These are phyloP conservation scores for Pythium aristosporum DNA, from an alignment of 352 stramenopile genomes.

Conservation along the genomic window DNA sequence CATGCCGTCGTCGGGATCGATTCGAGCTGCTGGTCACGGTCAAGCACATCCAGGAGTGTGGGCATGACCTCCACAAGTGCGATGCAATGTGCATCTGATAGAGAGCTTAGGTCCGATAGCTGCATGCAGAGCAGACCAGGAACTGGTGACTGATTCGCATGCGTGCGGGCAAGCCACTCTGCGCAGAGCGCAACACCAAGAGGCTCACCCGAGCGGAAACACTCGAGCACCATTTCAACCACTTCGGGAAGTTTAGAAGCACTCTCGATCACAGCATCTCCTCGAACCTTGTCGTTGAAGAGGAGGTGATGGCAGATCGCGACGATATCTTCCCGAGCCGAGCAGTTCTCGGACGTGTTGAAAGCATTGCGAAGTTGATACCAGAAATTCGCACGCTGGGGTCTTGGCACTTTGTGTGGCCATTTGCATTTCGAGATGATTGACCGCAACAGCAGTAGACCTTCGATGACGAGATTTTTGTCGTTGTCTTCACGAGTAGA, in stretches of 20 bases:
- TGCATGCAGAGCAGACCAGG: background rate
- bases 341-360: no score
- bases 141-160: background rate
- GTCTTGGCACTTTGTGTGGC: background rate
- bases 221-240: conserved; percentile 3
- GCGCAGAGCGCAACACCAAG: background rate
- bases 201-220: background rate
- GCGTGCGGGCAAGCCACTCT: background rate
- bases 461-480: background rate
- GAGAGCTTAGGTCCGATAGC: background rate
- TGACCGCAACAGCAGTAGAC: background rate
- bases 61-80: conserved; percentile 6
- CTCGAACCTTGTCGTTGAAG: background rate
- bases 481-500: no score
- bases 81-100: background rate
- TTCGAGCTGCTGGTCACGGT: background rate
- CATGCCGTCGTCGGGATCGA: conserved; percentile 2
- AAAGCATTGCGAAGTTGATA: background rate
- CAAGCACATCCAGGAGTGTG: background rate
- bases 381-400: background rate
- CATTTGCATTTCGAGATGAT: background rate
- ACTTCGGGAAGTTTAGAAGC: background rate
- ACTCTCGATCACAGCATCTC: background rate
- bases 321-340: background rate
- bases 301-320: background rate